Base-by-base conservation (phyloP, 129 eudicot species). In the Gnaphalium uliginosum region DNA sequence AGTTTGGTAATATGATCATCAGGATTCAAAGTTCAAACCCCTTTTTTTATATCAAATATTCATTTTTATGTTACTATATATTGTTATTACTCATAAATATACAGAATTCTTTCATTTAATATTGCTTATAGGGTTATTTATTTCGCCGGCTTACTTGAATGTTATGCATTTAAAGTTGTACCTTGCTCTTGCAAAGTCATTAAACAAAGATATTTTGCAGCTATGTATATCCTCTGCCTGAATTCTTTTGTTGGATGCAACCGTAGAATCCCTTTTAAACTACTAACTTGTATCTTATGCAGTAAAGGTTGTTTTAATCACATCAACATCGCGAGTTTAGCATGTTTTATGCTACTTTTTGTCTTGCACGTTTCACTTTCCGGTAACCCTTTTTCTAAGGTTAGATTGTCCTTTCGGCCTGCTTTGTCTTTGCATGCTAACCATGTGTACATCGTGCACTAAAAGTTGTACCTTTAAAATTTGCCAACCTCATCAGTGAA, bases 1-100 rank as follows among this genome's bases (percentile, higher is more conserved):
- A 74, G 87, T 24, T 41, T 78, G 85, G 73, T 73, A 54, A 68
- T 43, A 17, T 69, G 69, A 46, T 8, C 9, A 2, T 29, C 32
- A 29, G 3, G 32, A 29, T 29, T 56, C 25, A 56, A 19, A 22
- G 24, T 56, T 6, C 13, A 56, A 56, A 56, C 26, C 61, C 24
- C 26, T n/a, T 56, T 13, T 4, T 18, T 56, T 48, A 33, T 21
- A 21, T 32, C 7, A 57, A 5, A 71, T 65, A 70, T 70, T 78
- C 77, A 78, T 63, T 78, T 21, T 50, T 26, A 22, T 70, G 70
- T 69, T 78, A 48, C 37, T 64, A 43, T 13, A 46, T 46, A 46
- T 46, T 46, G 53, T 14, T 46, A 46, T 46, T 13, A n/a, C n/a
- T n/a, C 5, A 46, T 46, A 46, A 46, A 46, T 46, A 46, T 4